Evolutionary conservation across 139 green algal species (phyloP).

Genomic region (Chlorella sp.): DNA sequence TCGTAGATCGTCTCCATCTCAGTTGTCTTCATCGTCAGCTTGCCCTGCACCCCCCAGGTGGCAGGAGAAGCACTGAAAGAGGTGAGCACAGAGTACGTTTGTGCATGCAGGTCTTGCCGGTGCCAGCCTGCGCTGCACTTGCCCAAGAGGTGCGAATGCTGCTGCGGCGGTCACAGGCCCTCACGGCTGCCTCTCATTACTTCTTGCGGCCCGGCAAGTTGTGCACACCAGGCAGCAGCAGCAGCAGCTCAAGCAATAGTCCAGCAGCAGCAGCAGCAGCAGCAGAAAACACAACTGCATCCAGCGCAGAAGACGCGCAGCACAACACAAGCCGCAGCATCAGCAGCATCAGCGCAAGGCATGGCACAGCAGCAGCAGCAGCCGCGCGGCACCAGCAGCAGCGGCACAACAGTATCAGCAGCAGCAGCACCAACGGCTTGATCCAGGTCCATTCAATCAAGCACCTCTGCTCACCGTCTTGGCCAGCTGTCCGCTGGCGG

Average conservation of each 20-base stretch:
- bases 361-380: too few species aligned
- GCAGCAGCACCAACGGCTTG: too few species aligned
- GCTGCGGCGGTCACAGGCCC: not conserved
- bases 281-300: not conserved
- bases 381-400: too few species aligned
- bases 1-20: slow-evolving; percentile 99
- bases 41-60: slow-evolving; percentile 69
- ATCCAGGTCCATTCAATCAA: too few species aligned
- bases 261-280: not conserved
- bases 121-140: not conserved
- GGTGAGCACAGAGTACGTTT: too few species aligned
- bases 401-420: too few species aligned
- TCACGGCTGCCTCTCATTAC: too few species aligned
- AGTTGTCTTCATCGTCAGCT: slow-evolving; percentile 98
- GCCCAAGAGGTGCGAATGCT: not conserved
- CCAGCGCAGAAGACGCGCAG: too few species aligned
- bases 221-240: not conserved
- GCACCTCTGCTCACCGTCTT: slow-evolving; percentile 86
- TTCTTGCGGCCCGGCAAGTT: too few species aligned
- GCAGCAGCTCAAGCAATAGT: not conserved
- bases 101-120: not conserved
- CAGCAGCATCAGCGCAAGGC: too few species aligned
- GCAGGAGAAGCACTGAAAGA: not conserved
- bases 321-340: too few species aligned
- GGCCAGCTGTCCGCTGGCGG: slow-evolving; percentile 68